Percentiles rank a stretch among this genome's conserved stretches.
phyloP scores from a whole-genome alignment of 306 rosid species.

The Prosopis cineraria region DNA sequence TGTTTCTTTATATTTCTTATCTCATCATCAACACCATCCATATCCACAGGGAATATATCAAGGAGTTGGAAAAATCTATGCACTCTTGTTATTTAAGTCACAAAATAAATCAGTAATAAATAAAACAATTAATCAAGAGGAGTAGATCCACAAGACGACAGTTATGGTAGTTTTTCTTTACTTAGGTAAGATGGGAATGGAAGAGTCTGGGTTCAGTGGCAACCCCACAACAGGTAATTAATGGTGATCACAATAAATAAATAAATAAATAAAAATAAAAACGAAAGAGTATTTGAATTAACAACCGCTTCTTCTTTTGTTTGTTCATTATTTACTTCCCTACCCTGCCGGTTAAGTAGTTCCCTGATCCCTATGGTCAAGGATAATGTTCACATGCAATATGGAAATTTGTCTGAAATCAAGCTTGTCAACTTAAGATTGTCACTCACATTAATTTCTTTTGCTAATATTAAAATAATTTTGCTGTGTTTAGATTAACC shows the following conservation, averaged over 20 bases:
- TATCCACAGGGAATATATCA: neutral
- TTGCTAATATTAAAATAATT: neutral
- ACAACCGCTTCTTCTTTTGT: constrained; percentile 5
- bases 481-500: neutral
- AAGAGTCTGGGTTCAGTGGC: constrained; percentile 5
- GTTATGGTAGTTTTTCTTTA: neutral
- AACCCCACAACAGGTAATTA: neutral
- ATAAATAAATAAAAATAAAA: neutral
- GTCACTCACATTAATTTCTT: neutral
- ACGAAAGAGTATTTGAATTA: constrained; percentile 19
- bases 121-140: neutral
- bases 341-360: constrained; percentile 35
- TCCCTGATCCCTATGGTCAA: constrained; percentile 23
- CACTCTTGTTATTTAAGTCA: neutral
- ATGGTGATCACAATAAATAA: neutral
- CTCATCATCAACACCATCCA: neutral
- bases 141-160: neutral
- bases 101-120: neutral
- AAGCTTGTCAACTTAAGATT: neutral
- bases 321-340: constrained; percentile 19
- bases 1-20: neutral
- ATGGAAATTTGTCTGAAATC: constrained; percentile 1
- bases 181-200: neutral
- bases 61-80: neutral
- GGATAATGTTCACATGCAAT: constrained; percentile 28